Evolutionary conservation across 2,329 filamentous ascomycete species (phyloP).

Genomic region (Pseudogymnoascus sp.): DNA sequence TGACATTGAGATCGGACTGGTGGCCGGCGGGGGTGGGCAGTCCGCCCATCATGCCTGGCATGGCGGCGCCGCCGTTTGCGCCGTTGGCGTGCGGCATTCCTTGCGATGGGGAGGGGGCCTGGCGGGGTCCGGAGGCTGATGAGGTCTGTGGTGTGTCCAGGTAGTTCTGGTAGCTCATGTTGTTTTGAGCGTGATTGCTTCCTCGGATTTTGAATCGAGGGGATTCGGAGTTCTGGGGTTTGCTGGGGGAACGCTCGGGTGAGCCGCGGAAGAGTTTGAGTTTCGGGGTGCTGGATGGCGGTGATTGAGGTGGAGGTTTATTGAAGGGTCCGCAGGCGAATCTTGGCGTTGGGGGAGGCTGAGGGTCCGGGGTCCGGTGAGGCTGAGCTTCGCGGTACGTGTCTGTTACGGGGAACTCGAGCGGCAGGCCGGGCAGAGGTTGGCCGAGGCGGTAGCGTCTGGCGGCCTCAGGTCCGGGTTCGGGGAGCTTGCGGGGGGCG

Average conservation of each 20-base stretch:
- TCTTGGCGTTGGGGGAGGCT: conserved; percentile 2
- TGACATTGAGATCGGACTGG: conserved; percentile 61
- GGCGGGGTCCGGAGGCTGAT: conserved; percentile 16
- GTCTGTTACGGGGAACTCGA: neutral
- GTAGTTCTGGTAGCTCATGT: conserved; percentile 22
- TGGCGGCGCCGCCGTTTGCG: conserved; percentile 24
- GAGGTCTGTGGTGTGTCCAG: conserved; percentile 20
- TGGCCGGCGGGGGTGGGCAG: conserved; percentile 58
- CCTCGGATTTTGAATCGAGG: neutral
- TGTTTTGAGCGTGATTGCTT: neutral
- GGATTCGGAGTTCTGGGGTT: neutral
- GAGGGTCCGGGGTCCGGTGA: neutral
- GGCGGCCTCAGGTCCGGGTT: neutral
- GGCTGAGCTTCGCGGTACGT: neutral
- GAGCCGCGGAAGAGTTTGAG: neutral
- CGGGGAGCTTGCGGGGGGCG: neutral
- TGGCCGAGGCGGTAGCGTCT: neutral
- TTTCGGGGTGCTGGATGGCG: neutral
- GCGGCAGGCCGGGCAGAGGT: neutral
- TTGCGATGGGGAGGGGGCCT: conserved; percentile 28
- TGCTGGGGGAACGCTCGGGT: neutral
- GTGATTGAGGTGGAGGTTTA: neutral
- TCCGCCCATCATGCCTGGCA: conserved; percentile 34
- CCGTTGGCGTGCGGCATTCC: conserved; percentile 26
- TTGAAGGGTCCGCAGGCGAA: neutral